Evolutionary conservation across 179 eudicot species (phyloP).

Genomic region (Spinacia oleracea): DNA sequence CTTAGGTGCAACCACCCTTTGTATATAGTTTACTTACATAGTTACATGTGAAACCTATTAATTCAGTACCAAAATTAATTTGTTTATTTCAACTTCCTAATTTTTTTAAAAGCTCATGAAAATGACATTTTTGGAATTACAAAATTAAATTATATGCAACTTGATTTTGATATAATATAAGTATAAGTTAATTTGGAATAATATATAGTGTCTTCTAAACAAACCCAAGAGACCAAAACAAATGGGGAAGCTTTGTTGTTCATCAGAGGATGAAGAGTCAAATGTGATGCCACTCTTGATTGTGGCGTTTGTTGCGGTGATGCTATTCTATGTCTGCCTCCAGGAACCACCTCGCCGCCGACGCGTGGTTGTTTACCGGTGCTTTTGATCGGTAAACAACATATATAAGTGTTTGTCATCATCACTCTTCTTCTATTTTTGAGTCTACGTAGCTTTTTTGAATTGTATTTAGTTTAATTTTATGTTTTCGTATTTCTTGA

Average conservation of each 20-base stretch:
- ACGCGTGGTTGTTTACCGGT: neutral
- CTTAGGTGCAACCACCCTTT: neutral
- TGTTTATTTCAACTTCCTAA: neutral
- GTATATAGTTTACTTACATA: neutral
- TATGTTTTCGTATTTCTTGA: too few species aligned
- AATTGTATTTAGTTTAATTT: too few species aligned
- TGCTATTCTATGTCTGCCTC: constrained; percentile 9
- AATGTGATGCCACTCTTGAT: neutral
- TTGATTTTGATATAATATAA: neutral
- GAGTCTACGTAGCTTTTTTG: too few species aligned
- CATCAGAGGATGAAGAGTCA: neutral
- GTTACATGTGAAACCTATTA: neutral
- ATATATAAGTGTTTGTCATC: too few species aligned
- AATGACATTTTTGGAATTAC: neutral
- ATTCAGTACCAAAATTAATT: neutral
- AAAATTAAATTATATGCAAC: neutral
- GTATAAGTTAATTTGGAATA: too few species aligned
- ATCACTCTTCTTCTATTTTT: too few species aligned
- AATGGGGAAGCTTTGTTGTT: constrained; percentile 6
- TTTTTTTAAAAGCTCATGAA: neutral
- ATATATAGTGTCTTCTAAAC: too few species aligned
- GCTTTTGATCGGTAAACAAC: neutral
- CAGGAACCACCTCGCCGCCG: constrained; percentile 11
- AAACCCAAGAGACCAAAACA: neutral
- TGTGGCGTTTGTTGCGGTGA: neutral